Conservation (phyloP, 2,329 filamentous ascomycete genomes). For the Curvularia sp. region DNA sequence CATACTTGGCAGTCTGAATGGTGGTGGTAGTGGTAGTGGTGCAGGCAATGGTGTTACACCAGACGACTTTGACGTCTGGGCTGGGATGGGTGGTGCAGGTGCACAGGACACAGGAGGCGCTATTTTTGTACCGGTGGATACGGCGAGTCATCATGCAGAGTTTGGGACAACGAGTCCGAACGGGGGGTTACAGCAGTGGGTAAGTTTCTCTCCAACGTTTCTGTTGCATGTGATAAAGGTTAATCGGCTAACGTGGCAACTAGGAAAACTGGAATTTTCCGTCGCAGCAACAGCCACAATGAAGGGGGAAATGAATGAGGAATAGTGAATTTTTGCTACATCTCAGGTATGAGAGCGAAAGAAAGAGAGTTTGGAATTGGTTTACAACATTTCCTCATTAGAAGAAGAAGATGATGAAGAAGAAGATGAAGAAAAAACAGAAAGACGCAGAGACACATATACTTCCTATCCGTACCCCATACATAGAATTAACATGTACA, state of each 20-base stretch:
- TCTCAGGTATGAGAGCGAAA: constrained; percentile 29
- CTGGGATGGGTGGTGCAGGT: constrained; percentile 29
- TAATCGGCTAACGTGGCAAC: neutral
- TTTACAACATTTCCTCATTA: no score
- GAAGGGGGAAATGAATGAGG: neutral
- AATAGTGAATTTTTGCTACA: neutral
- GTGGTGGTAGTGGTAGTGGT: constrained; percentile 18
- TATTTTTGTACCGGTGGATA: constrained; percentile 49
- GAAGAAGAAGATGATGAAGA: neutral
- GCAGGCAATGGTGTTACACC: constrained; percentile 1
- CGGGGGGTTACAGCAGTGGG: constrained; percentile 43
- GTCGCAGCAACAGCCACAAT: constrained; percentile 30
- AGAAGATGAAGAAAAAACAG: neutral
- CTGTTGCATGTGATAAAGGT: neutral
- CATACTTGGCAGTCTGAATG: constrained; percentile 39
- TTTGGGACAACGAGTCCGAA: constrained; percentile 39
- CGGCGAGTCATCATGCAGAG: constrained; percentile 16
- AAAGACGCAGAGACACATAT: no score
- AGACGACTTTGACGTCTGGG: constrained; percentile 42
- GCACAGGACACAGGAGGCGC: constrained; percentile 40
- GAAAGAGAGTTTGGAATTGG: constrained; percentile 2
- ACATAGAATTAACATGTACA: no score
- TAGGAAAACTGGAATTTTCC: constrained; percentile 44
- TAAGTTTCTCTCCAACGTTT: constrained; percentile 21
- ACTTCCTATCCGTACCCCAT: no score